phyloP scores from a whole-genome alignment of 1,284 basidiomycete genomes.

The Meira miltonrushii region DNA sequence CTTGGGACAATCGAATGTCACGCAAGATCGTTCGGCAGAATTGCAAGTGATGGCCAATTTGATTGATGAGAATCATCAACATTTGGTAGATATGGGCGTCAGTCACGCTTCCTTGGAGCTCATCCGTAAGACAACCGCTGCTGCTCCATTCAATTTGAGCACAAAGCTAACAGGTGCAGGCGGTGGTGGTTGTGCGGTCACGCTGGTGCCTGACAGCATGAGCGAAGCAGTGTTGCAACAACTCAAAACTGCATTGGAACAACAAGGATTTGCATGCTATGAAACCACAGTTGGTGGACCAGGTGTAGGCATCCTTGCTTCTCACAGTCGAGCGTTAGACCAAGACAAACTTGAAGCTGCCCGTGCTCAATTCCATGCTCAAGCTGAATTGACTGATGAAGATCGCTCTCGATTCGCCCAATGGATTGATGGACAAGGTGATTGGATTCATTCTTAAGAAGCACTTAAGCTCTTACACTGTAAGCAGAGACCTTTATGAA shows the following conservation, averaged over 20 bases:
- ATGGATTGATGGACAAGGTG: too few species aligned
- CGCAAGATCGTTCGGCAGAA: conserved; percentile 14
- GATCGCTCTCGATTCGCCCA: too few species aligned
- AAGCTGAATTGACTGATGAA: too few species aligned
- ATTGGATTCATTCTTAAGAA: too few species aligned
- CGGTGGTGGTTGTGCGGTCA: conserved; percentile 96
- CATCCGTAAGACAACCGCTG: conserved; percentile 67
- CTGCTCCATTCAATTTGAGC: conserved; percentile 64
- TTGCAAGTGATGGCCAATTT: conserved; percentile 25
- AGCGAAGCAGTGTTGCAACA: conserved; percentile 3
- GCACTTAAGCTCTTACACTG: too few species aligned
- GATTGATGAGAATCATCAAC: conserved; percentile 80
- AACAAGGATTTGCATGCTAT: conserved; percentile 74
- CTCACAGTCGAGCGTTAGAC: conserved; percentile 5
- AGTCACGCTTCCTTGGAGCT: conserved; percentile 82
- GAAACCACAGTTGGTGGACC: conserved; percentile 86
- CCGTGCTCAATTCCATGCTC: neutral
- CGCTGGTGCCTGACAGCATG: conserved; percentile 66
- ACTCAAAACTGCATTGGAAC: conserved; percentile 26
- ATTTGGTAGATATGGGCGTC: conserved; percentile 83
- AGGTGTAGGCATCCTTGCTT: conserved; percentile 75
- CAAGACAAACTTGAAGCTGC: conserved; percentile 6
- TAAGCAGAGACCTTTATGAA: too few species aligned
- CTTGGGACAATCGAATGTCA: neutral
- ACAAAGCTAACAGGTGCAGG: conserved; percentile 99